A percentile compares a stretch with the other conserved stretches of the same genome.
phyloP scores from a whole-genome alignment of 1,139 yeast species.

The Scheffersomyces stambukii region DNA sequence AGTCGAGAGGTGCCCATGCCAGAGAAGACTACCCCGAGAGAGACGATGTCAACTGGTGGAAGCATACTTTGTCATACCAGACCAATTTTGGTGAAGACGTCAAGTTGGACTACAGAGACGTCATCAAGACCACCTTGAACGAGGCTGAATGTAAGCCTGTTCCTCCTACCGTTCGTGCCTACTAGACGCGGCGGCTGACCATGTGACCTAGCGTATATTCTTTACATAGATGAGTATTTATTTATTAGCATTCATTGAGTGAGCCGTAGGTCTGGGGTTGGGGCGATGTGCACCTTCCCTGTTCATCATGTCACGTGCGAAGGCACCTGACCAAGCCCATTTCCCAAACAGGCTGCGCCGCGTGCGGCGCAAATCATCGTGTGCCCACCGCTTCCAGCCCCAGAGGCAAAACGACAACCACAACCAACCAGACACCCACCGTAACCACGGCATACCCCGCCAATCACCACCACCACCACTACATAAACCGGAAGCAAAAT shows the following conservation, averaged over 20 bases:
- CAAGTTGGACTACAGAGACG: conserved; percentile 78
- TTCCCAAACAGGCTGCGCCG: too few relatives aligned
- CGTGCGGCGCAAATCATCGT: too few relatives aligned
- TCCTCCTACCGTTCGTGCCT: conserved; percentile 95
- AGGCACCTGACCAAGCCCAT: too few relatives aligned
- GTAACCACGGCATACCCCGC: too few relatives aligned
- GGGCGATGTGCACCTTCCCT: neutral
- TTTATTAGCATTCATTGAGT: neutral
- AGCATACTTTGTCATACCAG: conserved; percentile 95
- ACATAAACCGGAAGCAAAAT: conserved; percentile 23
- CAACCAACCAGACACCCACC: too few relatives aligned
- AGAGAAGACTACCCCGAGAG: conserved; percentile 96
- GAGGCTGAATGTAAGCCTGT: conserved; percentile 90
- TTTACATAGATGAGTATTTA: neutral
- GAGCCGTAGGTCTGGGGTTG: neutral
- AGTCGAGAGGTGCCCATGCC: conserved; percentile 99
- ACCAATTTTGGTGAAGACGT: conserved; percentile 64
- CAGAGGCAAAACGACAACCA: too few relatives aligned
- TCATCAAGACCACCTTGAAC: conserved; percentile 79
- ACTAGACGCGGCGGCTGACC: conserved; percentile 40
- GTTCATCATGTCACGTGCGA: neutral
- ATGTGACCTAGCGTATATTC: neutral
- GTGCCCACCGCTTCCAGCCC: too few relatives aligned
- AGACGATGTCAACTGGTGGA: conserved; percentile 97
- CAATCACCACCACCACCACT: conserved; percentile 1